Evolutionary conservation across 2,329 filamentous ascomycete genomes (phyloP).

Genomic region (Bertia moriformis): DNA sequence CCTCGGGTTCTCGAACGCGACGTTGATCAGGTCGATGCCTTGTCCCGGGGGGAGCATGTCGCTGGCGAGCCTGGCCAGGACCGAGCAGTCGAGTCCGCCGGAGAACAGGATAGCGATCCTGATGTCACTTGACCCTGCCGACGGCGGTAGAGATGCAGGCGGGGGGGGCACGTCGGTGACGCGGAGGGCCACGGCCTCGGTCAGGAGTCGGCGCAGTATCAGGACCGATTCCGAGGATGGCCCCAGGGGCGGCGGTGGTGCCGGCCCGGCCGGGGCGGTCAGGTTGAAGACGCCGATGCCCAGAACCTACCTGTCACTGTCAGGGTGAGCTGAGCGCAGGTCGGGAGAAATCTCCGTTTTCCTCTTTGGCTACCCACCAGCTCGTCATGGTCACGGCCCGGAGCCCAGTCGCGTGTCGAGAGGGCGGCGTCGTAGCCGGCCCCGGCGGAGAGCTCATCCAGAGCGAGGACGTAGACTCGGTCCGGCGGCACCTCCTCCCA

Average conservation of each 20-base stretch:
- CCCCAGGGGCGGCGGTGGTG: conserved; percentile 10
- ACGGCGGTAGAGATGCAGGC: conserved; percentile 16
- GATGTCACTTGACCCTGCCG: conserved; percentile 22
- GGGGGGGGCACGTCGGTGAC: conserved; percentile 51
- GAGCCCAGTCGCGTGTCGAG: not conserved
- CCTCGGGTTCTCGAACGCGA: conserved; percentile 89
- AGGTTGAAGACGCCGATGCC: conserved; percentile 37
- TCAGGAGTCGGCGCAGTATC: conserved; percentile 36
- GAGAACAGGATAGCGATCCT: conserved; percentile 78
- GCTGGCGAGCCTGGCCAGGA: conserved; percentile 68
- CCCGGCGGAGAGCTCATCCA: conserved; percentile 16
- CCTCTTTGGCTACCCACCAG: not conserved
- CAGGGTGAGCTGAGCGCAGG: too few relatives aligned
- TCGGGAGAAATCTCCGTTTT: too few relatives aligned
- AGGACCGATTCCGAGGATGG: conserved; percentile 29
- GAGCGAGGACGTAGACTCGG: conserved; percentile 58
- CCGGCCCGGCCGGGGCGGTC: conserved; percentile 13
- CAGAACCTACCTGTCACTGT: conserved; percentile 26
- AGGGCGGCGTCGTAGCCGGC: not conserved
- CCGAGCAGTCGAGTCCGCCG: conserved; percentile 81
- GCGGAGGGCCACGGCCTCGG: conserved; percentile 47
- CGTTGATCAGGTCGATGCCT: conserved; percentile 77
- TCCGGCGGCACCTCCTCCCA: conserved; percentile 78
- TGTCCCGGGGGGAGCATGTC: conserved; percentile 57
- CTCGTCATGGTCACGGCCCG: not conserved